Conservation (phyloP, 208 protist genomes). For the Leptomonas pyrrhocoris region DNA sequence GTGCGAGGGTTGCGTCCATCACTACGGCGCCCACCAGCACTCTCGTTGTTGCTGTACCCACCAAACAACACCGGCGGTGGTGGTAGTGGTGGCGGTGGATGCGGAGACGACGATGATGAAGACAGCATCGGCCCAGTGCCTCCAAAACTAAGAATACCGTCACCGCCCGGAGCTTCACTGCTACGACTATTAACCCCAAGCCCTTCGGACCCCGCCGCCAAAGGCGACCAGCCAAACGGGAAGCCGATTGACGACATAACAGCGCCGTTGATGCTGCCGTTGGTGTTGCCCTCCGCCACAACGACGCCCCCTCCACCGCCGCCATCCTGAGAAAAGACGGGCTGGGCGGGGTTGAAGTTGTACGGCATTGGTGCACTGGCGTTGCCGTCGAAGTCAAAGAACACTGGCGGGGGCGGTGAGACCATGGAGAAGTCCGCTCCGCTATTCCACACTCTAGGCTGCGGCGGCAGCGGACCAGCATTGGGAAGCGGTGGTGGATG, state of each 20-base stretch:
- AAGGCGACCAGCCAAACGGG: constrained; percentile 28
- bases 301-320: not conserved
- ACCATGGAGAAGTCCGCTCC: not conserved
- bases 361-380: not conserved
- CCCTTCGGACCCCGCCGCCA: constrained; percentile 1
- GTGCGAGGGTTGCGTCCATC: not conserved
- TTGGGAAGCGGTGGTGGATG: not conserved
- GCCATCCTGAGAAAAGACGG: constrained; percentile 1
- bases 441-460: not conserved
- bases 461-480: not conserved
- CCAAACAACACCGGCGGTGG: constrained; percentile 14
- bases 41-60: not conserved
- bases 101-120: not conserved
- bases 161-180: not conserved
- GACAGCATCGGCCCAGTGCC: not conserved
- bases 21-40: not conserved
- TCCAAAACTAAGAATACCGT: constrained; percentile 3
- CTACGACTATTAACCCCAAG: not conserved
- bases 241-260: not conserved
- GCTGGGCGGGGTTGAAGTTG: not conserved
- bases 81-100: not conserved
- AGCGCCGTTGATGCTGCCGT: not conserved
- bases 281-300: not conserved
- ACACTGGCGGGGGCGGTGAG: not conserved
- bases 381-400: not conserved